A percentile compares a stretch with the other conserved stretches of the same genome.
phyloP scores from a whole-genome alignment of 2,329 filamentous ascomycete species.

The Podosphaera fusca region DNA sequence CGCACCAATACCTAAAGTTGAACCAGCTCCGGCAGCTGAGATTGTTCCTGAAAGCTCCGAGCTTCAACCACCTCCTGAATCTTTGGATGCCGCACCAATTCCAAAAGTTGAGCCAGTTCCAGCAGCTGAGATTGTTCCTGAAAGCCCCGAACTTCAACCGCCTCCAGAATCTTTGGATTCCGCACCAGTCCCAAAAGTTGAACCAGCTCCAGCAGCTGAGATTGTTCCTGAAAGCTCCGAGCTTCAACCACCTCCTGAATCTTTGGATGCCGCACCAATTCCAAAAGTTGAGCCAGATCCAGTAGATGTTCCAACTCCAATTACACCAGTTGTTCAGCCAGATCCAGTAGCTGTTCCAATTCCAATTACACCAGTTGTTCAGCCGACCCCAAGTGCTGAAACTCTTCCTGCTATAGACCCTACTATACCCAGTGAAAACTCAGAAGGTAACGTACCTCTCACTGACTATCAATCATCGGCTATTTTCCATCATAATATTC shows the following conservation, averaged over 20 bases:
- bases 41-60: background rate
- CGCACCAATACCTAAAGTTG: background rate
- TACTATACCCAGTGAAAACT: no score
- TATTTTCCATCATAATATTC: conserved; percentile 48
- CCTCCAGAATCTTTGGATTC: conserved; percentile 1
- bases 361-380: no score
- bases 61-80: conserved; percentile 2
- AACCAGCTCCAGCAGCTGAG: conserved; percentile 2
- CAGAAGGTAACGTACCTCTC: conserved; percentile 1
- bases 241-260: conserved; percentile 1
- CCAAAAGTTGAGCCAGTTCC: conserved; percentile 1
- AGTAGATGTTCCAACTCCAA: conserved; percentile 4
- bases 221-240: background rate
- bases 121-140: background rate
- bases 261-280: background rate
- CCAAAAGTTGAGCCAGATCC: conserved; percentile 1
- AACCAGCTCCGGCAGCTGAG: conserved; percentile 1
- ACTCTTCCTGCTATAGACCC: no score
- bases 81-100: background rate
- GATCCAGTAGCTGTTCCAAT: no score
- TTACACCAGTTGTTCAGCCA: no score
- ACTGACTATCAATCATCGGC: conserved; percentile 7
- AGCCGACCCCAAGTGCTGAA: no score
- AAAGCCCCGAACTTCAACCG: background rate
- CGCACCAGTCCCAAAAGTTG: background rate